phyloP scores from a whole-genome alignment of 371 early-diverging fungal species.

The Apophysomyces ossiformis region DNA sequence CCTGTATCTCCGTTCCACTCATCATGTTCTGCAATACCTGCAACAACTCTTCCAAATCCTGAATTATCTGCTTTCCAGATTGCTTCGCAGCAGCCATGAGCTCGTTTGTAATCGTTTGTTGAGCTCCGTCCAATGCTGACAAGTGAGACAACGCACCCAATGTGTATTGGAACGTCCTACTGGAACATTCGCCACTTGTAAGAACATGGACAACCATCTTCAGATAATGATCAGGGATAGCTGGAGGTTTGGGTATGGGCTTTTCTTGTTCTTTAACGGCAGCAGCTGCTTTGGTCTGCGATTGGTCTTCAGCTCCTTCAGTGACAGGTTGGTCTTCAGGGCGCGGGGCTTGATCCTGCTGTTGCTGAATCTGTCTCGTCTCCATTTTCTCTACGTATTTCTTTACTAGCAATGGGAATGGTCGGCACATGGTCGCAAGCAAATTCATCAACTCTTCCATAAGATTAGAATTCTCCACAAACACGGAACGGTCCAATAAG shows the following conservation, averaged over 20 bases:
- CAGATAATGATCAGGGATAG: constrained; percentile 76
- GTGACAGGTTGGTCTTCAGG: constrained; percentile 13
- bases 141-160: constrained; percentile 89
- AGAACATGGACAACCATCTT: constrained; percentile 87
- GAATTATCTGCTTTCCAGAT: constrained; percentile 69
- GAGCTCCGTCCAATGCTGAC: constrained; percentile 73
- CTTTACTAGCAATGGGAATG: constrained; percentile 65
- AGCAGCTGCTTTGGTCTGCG: constrained; percentile 12
- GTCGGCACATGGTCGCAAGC: constrained; percentile 76
- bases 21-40: constrained; percentile 59
- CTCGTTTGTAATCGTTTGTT: constrained; percentile 79
- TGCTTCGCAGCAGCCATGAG: constrained; percentile 72
- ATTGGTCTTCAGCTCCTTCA: constrained; percentile 8
- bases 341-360: constrained; percentile 20
- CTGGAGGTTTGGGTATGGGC: constrained; percentile 65
- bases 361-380: constrained; percentile 39
- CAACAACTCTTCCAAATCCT: constrained; percentile 70
- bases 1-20: constrained; percentile 69
- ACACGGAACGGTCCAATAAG: constrained; percentile 83
- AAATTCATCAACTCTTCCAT: constrained; percentile 92
- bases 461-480: constrained; percentile 72
- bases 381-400: constrained; percentile 50
- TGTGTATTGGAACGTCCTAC: constrained; percentile 93
- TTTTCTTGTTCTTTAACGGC: constrained; percentile 12
- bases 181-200: constrained; percentile 90